A percentile compares a stretch with the other conserved stretches of the same genome.
Evolutionary conservation across 164 flowering plant genomes (phyloP).

Genomic region (Macadamia integrifolia): DNA sequence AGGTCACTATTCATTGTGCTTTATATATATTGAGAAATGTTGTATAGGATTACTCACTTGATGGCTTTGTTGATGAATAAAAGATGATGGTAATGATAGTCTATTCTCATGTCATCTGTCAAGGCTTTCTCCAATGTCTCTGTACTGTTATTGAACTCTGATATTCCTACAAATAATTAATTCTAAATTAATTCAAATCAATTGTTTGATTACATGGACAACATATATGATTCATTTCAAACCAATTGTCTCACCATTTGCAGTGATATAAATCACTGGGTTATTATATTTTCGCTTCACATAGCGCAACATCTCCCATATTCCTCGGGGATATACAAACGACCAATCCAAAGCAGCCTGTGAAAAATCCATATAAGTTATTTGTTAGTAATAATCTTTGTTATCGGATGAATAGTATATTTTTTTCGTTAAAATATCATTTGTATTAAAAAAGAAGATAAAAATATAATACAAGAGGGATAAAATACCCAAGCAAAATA

Average conservation of each 20-base stretch:
- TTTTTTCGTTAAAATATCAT: too few relatives aligned
- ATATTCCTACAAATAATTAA: constrained; percentile 11
- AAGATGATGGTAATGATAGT: constrained; percentile 17
- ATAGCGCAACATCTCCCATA: constrained; percentile 28
- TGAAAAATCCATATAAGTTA: constrained; percentile 3
- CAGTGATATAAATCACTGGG: constrained; percentile 46
- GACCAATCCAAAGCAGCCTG: constrained; percentile 40
- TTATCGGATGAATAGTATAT: too few relatives aligned
- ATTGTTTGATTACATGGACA: too few relatives aligned
- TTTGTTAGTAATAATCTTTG: too few relatives aligned
- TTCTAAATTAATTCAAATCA: too few relatives aligned
- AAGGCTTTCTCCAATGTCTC: constrained; percentile 14
- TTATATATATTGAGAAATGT: too few relatives aligned
- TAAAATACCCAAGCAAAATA: too few relatives aligned
- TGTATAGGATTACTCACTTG: not conserved
- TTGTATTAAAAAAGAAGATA: too few relatives aligned
- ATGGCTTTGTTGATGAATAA: constrained; percentile 8
- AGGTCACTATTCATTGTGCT: too few relatives aligned
- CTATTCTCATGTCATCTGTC: constrained; percentile 21
- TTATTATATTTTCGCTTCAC: constrained; percentile 32
- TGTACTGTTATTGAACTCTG: constrained; percentile 9
- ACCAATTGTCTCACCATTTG: constrained; percentile 35
- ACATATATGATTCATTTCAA: not conserved
- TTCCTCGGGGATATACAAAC: constrained; percentile 39
- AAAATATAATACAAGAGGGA: too few relatives aligned